Evolutionary conservation across 2,329 filamentous ascomycete species (phyloP).

Genomic region (Clathrospora elynae): DNA sequence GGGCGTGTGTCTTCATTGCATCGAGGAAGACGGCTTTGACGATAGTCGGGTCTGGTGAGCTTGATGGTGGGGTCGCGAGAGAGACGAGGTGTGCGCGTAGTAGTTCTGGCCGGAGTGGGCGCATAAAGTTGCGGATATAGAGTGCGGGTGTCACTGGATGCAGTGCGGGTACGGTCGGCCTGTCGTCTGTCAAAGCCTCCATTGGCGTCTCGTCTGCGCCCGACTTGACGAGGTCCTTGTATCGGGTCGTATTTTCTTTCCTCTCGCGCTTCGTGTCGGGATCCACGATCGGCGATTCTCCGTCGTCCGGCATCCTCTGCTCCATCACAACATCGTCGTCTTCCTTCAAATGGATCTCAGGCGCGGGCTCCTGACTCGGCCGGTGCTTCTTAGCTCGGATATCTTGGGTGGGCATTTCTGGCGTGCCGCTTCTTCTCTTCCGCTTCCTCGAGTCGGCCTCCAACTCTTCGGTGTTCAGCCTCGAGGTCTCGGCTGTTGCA

Average conservation of each 20-base stretch:
- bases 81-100: conserved; percentile 71
- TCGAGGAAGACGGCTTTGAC: conserved; percentile 79
- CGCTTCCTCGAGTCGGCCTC: conserved; percentile 49
- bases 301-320: conserved; percentile 28
- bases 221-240: conserved; percentile 42
- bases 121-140: conserved; percentile 90
- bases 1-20: conserved; percentile 83
- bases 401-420: conserved; percentile 42
- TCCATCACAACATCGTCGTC: conserved; percentile 42
- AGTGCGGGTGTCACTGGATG: conserved; percentile 57
- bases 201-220: conserved; percentile 9
- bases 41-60: conserved; percentile 57
- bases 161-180: conserved; percentile 44
- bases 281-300: conserved; percentile 7
- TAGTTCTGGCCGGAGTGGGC: conserved; percentile 72
- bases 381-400: conserved; percentile 53
- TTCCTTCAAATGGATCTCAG: conserved; percentile 38
- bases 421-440: conserved; percentile 50
- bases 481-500: conserved; percentile 40
- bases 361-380: conserved; percentile 42
- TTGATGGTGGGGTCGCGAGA: conserved; percentile 66
- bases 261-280: conserved; percentile 22
- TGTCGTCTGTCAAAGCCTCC: conserved; percentile 36
- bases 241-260: conserved; percentile 43
- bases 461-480: conserved; percentile 45